Conservation (phyloP, 2,329 filamentous ascomycete genomes). For the Orbilia oligospora region DNA sequence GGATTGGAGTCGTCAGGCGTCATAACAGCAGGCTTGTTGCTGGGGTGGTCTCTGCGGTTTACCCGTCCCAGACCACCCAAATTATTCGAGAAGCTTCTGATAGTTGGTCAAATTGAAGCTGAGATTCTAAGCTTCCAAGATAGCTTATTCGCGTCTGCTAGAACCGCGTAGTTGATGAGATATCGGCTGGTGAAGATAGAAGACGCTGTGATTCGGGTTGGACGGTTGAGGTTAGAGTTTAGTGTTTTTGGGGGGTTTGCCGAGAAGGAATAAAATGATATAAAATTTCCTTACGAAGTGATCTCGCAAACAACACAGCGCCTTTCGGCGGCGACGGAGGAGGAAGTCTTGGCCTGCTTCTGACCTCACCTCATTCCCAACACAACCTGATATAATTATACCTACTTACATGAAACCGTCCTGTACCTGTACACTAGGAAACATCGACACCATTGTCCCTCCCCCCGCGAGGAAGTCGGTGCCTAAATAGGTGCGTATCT, state of each 20-base stretch:
- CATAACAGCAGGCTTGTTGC: constrained; percentile 51
- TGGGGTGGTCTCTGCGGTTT: constrained; percentile 53
- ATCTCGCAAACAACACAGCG: constrained; percentile 29
- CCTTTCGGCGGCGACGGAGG: constrained; percentile 8
- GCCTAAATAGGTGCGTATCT: background rate
- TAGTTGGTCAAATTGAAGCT: constrained; percentile 30
- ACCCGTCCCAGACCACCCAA: constrained; percentile 60
- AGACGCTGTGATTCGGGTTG: constrained; percentile 44
- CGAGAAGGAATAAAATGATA: constrained; percentile 52
- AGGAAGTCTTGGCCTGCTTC: constrained; percentile 22
- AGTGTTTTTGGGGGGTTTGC: constrained; percentile 58
- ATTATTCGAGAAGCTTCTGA: constrained; percentile 37
- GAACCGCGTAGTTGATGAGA: constrained; percentile 61
- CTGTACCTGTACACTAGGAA: no score
- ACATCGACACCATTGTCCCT: background rate
- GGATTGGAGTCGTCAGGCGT: constrained; percentile 57
- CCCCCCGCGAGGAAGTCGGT: background rate
- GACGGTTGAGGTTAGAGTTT: constrained; percentile 58
- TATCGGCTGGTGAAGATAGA: constrained; percentile 58
- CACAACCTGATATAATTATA: background rate
- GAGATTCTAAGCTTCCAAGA: constrained; percentile 24
- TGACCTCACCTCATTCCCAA: constrained; percentile 31
- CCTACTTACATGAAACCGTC: no score
- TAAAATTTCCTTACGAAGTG: constrained; percentile 21
- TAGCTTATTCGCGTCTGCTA: constrained; percentile 49